A percentile compares a stretch with the other conserved stretches of the same genome.
phyloP scores from a whole-genome alignment of 371 early-diverging fungal species.

The Rhizopus sp. region DNA sequence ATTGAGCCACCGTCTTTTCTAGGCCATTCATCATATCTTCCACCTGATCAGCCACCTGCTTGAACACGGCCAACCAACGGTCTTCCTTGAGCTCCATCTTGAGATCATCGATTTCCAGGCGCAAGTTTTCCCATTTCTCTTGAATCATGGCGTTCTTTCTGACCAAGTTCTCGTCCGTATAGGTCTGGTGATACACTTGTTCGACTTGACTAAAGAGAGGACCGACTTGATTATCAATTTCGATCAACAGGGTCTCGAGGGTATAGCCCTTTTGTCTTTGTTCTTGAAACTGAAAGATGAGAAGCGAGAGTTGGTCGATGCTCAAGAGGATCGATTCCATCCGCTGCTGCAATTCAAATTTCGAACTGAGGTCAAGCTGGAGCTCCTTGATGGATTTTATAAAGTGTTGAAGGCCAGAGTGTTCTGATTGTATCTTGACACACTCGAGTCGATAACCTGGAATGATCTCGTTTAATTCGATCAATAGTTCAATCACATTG shows the following conservation, averaged over 20 bases:
- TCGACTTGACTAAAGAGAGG: slow-evolving; percentile 57
- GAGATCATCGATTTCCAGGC: slow-evolving; percentile 50
- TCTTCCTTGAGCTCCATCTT: slow-evolving; percentile 63
- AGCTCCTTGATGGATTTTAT: slow-evolving; percentile 33
- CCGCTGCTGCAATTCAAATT: slow-evolving; percentile 12
- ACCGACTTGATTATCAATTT: slow-evolving; percentile 57
- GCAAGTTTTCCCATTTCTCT: slow-evolving; percentile 51
- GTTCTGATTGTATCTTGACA: slow-evolving; percentile 50
- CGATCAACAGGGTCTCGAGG: slow-evolving; percentile 43
- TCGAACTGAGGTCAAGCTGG: slow-evolving; percentile 21
- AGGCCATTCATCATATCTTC: slow-evolving; percentile 63
- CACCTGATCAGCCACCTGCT: slow-evolving; percentile 59
- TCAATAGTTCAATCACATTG: slow-evolving; percentile 21
- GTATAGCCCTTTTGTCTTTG: slow-evolving; percentile 19
- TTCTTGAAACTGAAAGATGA: slow-evolving; percentile 51
- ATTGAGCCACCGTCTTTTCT: slow-evolving; percentile 58
- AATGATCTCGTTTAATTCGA: slow-evolving; percentile 22
- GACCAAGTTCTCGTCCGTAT: slow-evolving; percentile 32
- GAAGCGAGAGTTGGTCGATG: slow-evolving; percentile 39
- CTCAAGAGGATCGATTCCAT: slow-evolving; percentile 39
- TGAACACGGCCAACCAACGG: slow-evolving; percentile 60
- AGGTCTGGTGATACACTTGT: slow-evolving; percentile 51
- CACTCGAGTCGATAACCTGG: slow-evolving; percentile 29
- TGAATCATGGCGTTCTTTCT: slow-evolving; percentile 40
- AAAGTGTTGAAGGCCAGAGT: slow-evolving; percentile 51